A percentile compares a stretch with the other conserved stretches of the same genome.
These are phyloP conservation scores for Sugiyamaella castrensis DNA, from an alignment of 1,139 yeast species.

Conservation along the genomic window DNA sequence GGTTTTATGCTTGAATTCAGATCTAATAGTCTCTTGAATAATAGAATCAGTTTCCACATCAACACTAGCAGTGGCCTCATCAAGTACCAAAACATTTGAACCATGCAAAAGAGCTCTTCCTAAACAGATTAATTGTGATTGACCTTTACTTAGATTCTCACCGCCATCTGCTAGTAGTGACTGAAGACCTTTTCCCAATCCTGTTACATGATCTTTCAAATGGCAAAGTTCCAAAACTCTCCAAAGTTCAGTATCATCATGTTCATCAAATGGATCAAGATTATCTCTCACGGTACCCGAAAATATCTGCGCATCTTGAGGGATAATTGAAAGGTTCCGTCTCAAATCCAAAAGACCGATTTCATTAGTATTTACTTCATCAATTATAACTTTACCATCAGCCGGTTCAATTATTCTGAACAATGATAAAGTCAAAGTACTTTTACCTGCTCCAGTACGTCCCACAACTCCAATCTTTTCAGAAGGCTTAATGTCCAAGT, in stretches of 20 bases:
- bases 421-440: slow-evolving; percentile 64
- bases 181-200: slow-evolving; percentile 34
- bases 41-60: slow-evolving; percentile 75
- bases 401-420: slow-evolving; percentile 67
- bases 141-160: slow-evolving; percentile 69
- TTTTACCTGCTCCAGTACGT: slow-evolving; percentile 81
- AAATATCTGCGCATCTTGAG: slow-evolving; percentile 71
- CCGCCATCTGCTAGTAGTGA: slow-evolving; percentile 51
- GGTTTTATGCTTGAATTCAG: slow-evolving; percentile 60
- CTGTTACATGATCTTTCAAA: slow-evolving; percentile 50
- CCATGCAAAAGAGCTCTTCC: slow-evolving; percentile 65
- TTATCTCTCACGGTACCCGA: slow-evolving; percentile 61
- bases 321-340: slow-evolving; percentile 60
- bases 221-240: slow-evolving; percentile 78
- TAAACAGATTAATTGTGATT: slow-evolving; percentile 68
- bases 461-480: slow-evolving; percentile 81
- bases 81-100: slow-evolving; percentile 64
- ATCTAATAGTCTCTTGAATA: slow-evolving; percentile 68
- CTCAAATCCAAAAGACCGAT: slow-evolving; percentile 57
- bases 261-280: slow-evolving; percentile 57
- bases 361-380: slow-evolving; percentile 52
- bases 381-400: slow-evolving; percentile 53
- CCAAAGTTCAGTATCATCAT: slow-evolving; percentile 51
- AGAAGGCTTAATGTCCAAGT: slow-evolving; percentile 49
- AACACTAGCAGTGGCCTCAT: slow-evolving; percentile 83